phyloP scores from a whole-genome alignment of 306 rosid species.

The Sindora glabra region DNA sequence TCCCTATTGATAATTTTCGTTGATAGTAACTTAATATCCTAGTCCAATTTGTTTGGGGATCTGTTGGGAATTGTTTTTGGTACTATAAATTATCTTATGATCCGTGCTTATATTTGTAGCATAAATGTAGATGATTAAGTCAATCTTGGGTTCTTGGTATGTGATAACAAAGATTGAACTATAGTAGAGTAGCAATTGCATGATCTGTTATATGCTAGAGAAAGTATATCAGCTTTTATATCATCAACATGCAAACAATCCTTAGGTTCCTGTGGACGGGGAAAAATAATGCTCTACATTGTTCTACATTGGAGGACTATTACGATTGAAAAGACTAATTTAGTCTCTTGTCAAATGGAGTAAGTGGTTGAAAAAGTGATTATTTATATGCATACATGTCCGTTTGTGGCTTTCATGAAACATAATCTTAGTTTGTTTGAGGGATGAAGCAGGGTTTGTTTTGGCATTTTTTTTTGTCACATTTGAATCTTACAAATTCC shows the following conservation, averaged over 20 bases:
- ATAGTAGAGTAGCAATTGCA: not conserved
- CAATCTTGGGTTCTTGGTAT: conserved; percentile 2
- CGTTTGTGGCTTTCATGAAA: not conserved
- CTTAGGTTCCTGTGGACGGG: not conserved
- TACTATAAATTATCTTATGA: conserved; percentile 5
- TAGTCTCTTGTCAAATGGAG: not conserved
- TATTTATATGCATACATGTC: not conserved
- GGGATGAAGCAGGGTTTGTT: too few relatives aligned
- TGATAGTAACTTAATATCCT: conserved; percentile 2
- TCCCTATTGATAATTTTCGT: conserved; percentile 1
- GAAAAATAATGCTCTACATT: not conserved
- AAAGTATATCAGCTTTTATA: not conserved
- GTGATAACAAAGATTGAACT: not conserved
- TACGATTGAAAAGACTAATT: not conserved
- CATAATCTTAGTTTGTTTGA: not conserved
- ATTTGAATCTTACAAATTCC: not conserved
- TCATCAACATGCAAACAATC: not conserved
- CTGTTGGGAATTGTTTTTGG: not conserved
- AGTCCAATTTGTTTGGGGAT: not conserved
- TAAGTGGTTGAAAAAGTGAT: not conserved
- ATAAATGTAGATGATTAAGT: not conserved
- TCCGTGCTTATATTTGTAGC: conserved; percentile 5
- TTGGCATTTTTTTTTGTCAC: not conserved
- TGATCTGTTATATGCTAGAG: not conserved
- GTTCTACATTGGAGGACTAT: not conserved